Base-by-base conservation (phyloP, 768 basidiomycete genomes). In the Lepiota subincarnata region DNA sequence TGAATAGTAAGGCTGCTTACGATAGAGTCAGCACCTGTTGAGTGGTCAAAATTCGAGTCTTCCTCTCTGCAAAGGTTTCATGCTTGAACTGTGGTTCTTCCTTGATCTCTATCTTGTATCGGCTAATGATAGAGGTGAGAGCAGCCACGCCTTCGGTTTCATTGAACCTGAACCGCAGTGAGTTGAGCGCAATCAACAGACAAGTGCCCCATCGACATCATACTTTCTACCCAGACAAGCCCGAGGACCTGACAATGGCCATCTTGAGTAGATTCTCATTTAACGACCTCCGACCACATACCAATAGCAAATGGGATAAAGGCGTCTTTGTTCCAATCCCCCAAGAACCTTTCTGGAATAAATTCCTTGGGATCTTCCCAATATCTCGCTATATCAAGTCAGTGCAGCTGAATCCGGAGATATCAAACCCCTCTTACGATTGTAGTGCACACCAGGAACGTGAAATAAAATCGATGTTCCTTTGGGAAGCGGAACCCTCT, bases 301-400 rank as follows among this genome's bases (percentile, higher is more conserved):
- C 57, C 59, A 16, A 49, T 51, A 16, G 55, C 54, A 20, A 60
- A 60, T 16, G 55, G 50, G 13, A 60, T 26, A 18, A 60, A 56
- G 1, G 59, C 59, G 39, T 60, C 59, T 18, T 48, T 55, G 39
- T 55, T 52, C 44, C 55, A 60, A 12, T 60, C 59, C 8, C 55
- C 49, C 26, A 60, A 46, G 55, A 60, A 60, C 5, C 59, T 38
- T 12, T 56, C 55, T 1, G 59, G 59, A 28, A 64, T 70, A 64
- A 81, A 83, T 6, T 59, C 59, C 26, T 76, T 56, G 2, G 82
- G 81, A 40, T 82, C 72, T 46, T 76, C 64, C 81, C 82, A 83
- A 60, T 81, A 81, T 34, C 73, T 72, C 22, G 81, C 81, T 82
- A 46, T 22, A 13, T 49, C 19, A 36, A 40, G 50, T 16, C 3